Conservation (phyloP, 306 rosid species). For the Cyamopsis tetragonoloba region DNA sequence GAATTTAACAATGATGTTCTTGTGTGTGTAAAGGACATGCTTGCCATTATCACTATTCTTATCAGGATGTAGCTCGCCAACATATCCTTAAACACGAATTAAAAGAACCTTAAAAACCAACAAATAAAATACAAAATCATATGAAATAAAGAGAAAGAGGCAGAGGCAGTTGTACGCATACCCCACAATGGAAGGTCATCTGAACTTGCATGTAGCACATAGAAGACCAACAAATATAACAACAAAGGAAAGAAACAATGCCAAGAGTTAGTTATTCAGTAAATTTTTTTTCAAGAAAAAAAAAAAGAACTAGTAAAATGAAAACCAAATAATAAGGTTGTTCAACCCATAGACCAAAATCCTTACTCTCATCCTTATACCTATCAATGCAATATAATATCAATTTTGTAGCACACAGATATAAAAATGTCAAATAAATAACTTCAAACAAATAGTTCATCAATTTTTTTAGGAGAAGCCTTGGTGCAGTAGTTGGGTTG, state of each 20-base stretch:
- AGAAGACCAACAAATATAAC: constrained; percentile 35
- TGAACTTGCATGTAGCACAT: constrained; percentile 49
- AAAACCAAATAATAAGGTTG: neutral
- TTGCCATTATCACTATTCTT: constrained; percentile 75
- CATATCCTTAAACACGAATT: constrained; percentile 62
- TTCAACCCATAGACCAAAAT: neutral
- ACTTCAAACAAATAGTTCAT: neutral
- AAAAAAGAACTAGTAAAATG: neutral
- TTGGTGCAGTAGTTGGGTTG: neutral
- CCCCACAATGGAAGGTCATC: constrained; percentile 99
- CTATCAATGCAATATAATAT: constrained; percentile 20
- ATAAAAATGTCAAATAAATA: neutral
- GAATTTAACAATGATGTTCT: constrained; percentile 62
- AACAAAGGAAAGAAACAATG: constrained; percentile 25
- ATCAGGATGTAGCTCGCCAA: constrained; percentile 81
- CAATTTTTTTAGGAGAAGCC: neutral
- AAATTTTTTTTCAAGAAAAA: constrained; percentile 11
- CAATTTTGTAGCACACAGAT: neutral
- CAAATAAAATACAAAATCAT: constrained; percentile 20
- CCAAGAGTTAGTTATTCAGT: constrained; percentile 35
- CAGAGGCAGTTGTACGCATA: constrained; percentile 37
- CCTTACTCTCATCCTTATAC: constrained; percentile 5
- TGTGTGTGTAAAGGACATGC: constrained; percentile 88
- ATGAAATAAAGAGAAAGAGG: constrained; percentile 11
- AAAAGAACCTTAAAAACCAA: constrained; percentile 19